These are phyloP conservation scores for Phytophthora macrochlamydospora DNA, from an alignment of 352 stramenopile genomes.

Conservation along the genomic window DNA sequence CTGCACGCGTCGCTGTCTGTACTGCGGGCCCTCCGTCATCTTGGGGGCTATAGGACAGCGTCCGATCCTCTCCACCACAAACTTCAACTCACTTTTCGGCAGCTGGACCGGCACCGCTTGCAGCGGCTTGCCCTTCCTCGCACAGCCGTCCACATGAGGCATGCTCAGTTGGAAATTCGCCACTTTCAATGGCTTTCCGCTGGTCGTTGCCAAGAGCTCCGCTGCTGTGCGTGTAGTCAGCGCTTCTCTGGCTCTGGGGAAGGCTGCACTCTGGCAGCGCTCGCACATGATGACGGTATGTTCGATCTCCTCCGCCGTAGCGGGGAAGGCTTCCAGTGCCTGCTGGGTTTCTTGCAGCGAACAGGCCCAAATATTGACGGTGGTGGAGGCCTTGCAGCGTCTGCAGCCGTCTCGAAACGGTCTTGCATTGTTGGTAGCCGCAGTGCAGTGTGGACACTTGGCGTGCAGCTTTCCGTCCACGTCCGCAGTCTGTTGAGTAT, in stretches of 20 bases:
- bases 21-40: conserved; percentile 69
- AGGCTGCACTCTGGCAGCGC: conserved; percentile 71
- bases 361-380: conserved; percentile 73
- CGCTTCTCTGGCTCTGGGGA: conserved; percentile 70
- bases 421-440: conserved; percentile 82
- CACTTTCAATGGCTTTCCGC: conserved; percentile 72
- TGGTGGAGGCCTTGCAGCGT: conserved; percentile 77
- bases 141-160: conserved; percentile 86
- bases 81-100: conserved; percentile 88
- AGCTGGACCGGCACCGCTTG: conserved; percentile 69
- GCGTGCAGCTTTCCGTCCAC: conserved; percentile 45
- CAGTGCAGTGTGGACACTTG: conserved; percentile 84
- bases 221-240: conserved; percentile 63
- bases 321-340: conserved; percentile 70
- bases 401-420: conserved; percentile 87
- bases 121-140: conserved; percentile 83
- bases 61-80: conserved; percentile 80
- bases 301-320: conserved; percentile 65
- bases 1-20: conserved; percentile 56
- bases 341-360: conserved; percentile 70
- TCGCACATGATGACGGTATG: conserved; percentile 82
- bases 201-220: conserved; percentile 55
- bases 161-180: conserved; percentile 89
- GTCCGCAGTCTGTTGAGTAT: conserved; percentile 65
- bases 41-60: conserved; percentile 62